Evolutionary conservation across 805 yeast species (phyloP).

Genomic region (Wickerhamomyces chambardii): DNA sequence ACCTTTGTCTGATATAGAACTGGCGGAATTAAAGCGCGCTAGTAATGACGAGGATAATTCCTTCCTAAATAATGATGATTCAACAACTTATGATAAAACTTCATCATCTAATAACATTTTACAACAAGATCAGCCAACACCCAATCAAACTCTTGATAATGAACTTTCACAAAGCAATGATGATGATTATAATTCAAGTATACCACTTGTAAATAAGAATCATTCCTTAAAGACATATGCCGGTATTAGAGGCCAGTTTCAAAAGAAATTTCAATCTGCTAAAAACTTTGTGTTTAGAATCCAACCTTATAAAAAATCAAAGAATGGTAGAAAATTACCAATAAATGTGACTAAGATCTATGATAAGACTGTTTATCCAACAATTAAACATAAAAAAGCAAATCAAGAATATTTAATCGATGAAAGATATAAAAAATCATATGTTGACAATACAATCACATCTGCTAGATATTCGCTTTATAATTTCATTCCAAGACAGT

Average conservation of each 20-base stretch:
- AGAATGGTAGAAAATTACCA: slow-evolving; percentile 73
- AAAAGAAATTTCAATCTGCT: slow-evolving; percentile 9
- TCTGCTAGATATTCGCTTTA: slow-evolving; percentile 80
- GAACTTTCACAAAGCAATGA: too few species aligned
- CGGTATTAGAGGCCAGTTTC: slow-evolving; percentile 15
- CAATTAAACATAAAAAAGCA: slow-evolving; percentile 13
- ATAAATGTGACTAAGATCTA: slow-evolving; percentile 34
- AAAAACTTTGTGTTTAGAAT: slow-evolving; percentile 36
- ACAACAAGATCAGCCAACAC: too few species aligned
- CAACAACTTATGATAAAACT: too few species aligned
- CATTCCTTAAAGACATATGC: slow-evolving; percentile 8
- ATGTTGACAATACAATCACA: slow-evolving; percentile 60
- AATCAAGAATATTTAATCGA: slow-evolving; percentile 39
- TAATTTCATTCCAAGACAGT: slow-evolving; percentile 81
- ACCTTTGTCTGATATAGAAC: slow-evolving; percentile 21
- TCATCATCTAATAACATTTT: too few species aligned
- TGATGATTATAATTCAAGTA: neutral
- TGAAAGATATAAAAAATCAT: slow-evolving; percentile 58
- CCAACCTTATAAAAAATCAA: slow-evolving; percentile 39
- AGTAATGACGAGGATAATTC: too few species aligned
- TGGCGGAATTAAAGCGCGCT: slow-evolving; percentile 11
- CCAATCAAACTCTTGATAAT: too few species aligned
- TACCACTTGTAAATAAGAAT: slow-evolving; percentile 2
- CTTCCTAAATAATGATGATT: too few species aligned
- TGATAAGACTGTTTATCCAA: slow-evolving; percentile 20